phyloP scores from a whole-genome alignment of 2,329 filamentous ascomycete genomes.

The Aspergillus sclerotialis region DNA sequence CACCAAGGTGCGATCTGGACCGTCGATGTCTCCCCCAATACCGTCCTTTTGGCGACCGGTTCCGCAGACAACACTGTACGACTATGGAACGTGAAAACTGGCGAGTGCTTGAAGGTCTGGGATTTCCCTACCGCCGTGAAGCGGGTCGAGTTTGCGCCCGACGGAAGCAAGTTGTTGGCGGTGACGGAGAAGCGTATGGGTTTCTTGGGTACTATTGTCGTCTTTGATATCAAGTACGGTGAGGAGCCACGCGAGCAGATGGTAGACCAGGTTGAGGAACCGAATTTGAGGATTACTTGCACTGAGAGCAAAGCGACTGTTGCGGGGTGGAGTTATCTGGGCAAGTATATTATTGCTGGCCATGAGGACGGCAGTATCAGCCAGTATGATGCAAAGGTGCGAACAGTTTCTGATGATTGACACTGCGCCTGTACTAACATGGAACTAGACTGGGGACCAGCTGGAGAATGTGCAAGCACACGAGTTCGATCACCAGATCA shows the following conservation, averaged over 20 bases:
- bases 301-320: constrained; percentile 96
- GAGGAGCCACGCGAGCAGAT: constrained; percentile 45
- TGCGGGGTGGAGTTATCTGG: constrained; percentile 90
- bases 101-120: constrained; percentile 92
- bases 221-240: constrained; percentile 82
- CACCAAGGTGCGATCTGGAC: constrained; percentile 99
- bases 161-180: constrained; percentile 81
- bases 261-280: constrained; percentile 78
- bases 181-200: constrained; percentile 99
- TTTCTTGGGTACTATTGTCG: constrained; percentile 86
- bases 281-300: constrained; percentile 78
- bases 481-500: constrained; percentile 75
- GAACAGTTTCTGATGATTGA: too few relatives aligned
- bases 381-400: constrained; percentile 81
- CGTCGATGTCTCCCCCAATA: constrained; percentile 90
- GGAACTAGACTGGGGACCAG: constrained; percentile 65
- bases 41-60: constrained; percentile 84
- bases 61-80: constrained; percentile 98
- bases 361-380: constrained; percentile 95
- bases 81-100: constrained; percentile 91
- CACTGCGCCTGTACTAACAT: too few relatives aligned
- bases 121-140: constrained; percentile 96
- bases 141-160: constrained; percentile 93
- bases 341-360: constrained; percentile 93
- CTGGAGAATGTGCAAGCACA: constrained; percentile 76